Base-by-base conservation (phyloP, 192 early-diverging fungal genomes). In the Neocallimastix lanati region DNA sequence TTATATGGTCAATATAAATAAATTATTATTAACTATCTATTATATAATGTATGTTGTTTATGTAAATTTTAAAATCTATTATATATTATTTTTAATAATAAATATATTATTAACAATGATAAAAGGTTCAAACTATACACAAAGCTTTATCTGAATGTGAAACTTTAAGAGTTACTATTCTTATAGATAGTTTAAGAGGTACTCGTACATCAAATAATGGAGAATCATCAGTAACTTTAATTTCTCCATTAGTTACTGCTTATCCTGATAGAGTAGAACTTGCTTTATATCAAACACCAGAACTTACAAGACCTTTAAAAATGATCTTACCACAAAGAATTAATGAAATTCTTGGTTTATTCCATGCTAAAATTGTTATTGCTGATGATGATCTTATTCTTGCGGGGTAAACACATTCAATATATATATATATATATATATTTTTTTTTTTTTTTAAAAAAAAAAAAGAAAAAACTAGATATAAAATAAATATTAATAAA, bases 351-450 rank as follows among this genome's bases (percentile, higher is more conserved):
- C 92, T 97, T 84, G 98, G 96, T 0, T 84, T 99, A 81, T 93
- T 95, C 90, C 98, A 99, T 82, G 92, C 97, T 80, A 99, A 99
- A 83, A 86, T 91, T 12, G 98, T 96, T 83, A 86, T 92, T 4
- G 95, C 96, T 84, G 97, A 99, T 83, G 89, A 97, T 81, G 83
- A 87, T 28, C 84, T 94, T 3, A n/a, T 36, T 82, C 33, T 80
- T 14, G 78, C 29, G 7, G 13, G 28, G 16, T 33, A 33, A 25
- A n/a, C n/a, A n/a, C n/a, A n/a, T n/a, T n/a, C n/a, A n/a, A n/a
- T n/a, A n/a, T n/a, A n/a, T n/a, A n/a, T n/a, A n/a, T n/a, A n/a
- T n/a, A n/a, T n/a, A n/a, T n/a, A n/a, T n/a, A n/a, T n/a, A n/a
- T n/a, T n/a, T n/a, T n/a, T n/a, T n/a, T n/a, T n/a, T n/a, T n/a